Evolutionary conservation across 768 basidiomycete genomes (phyloP), one percentile per base, ranked within the genome.

Genomic region (Naganishia randhawae): DNA sequence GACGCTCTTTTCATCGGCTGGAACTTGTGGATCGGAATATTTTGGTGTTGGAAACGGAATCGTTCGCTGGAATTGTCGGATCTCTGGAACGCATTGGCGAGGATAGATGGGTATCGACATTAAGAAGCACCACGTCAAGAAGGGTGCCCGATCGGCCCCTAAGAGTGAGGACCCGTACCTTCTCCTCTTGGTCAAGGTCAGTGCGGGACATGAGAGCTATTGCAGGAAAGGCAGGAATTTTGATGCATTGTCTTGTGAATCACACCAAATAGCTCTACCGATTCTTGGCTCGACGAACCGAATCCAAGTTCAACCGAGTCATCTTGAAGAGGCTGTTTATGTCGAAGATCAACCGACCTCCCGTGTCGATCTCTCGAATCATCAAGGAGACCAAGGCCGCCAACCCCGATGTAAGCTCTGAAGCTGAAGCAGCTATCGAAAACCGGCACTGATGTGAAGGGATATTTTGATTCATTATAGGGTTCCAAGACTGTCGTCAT

Each of bases 121-220:
- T 83, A 85, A 85, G 81, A 84, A 85, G 82, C 95, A 98, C 86
- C 95, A 99, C 88, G 94, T 96, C 88, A 95, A 90, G 88, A 97
- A 96, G 86, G 87, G 93, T 75, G 84, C 86, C 79, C 88, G 96
- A 72, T 89, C 90, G 74, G 91, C 91, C 71, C 96, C 96, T 81
- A 91, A 91, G 85, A 95, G 92, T 82, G 92, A 97, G 89, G 96
- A 99, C 83, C 95, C 95, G 19, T 98, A 99, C 84, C 87, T 99
- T 76, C 88, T 96, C 77, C 86, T 98, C 77, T 88, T 99, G 71
- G 96, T 98, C 83, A 98, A 97, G 87, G 94, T 94, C 78, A 69
- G 82, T 76, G 48, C 27, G 31, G 33, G 9, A 42, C 31, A 16
- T 14, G 45, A n/a, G 57, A 68, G 19, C 13, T n/a, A 9, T 16